These are phyloP conservation scores for Sporobolus alterniflorus DNA, from an alignment of 202 grass and related monocot species.

Conservation along the genomic window DNA sequence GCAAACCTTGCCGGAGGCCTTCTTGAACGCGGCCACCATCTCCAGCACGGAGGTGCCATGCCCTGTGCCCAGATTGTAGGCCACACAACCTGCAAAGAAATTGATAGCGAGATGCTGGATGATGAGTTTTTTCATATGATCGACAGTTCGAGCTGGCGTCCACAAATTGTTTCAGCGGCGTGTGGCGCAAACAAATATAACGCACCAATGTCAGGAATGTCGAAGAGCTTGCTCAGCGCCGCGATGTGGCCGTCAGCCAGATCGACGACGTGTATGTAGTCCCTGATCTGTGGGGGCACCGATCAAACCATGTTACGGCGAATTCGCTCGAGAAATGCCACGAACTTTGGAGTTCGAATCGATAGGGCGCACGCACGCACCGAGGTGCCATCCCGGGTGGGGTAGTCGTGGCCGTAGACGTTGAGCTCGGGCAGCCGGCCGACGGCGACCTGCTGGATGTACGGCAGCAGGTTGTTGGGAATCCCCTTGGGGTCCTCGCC, in stretches of 20 bases:
- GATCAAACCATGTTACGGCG: background rate
- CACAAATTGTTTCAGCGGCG: background rate
- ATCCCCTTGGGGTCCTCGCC: constrained; percentile 89
- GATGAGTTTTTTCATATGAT: background rate
- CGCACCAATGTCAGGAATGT: constrained; percentile 54
- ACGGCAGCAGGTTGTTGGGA: constrained; percentile 96
- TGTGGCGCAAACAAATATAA: background rate
- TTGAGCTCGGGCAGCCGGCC: constrained; percentile 71
- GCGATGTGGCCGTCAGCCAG: constrained; percentile 91
- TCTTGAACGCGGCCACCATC: constrained; percentile 62
- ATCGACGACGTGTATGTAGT: constrained; percentile 95
- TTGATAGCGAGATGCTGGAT: background rate
- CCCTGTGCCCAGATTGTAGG: constrained; percentile 64
- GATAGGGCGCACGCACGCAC: constrained; percentile 39
- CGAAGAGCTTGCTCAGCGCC: constrained; percentile 80
- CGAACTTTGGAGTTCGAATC: background rate
- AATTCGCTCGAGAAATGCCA: background rate
- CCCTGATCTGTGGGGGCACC: constrained; percentile 55
- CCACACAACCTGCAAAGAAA: constrained; percentile 51
- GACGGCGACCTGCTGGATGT: constrained; percentile 90
- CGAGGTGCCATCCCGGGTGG: constrained; percentile 75
- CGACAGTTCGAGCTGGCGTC: background rate
- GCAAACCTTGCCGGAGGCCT: constrained; percentile 59
- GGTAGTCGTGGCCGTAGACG: constrained; percentile 88
- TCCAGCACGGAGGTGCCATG: constrained; percentile 66